phyloP scores from a whole-genome alignment of 2,329 filamentous ascomycete genomes.

The Akanthomyces uredinophilus region DNA sequence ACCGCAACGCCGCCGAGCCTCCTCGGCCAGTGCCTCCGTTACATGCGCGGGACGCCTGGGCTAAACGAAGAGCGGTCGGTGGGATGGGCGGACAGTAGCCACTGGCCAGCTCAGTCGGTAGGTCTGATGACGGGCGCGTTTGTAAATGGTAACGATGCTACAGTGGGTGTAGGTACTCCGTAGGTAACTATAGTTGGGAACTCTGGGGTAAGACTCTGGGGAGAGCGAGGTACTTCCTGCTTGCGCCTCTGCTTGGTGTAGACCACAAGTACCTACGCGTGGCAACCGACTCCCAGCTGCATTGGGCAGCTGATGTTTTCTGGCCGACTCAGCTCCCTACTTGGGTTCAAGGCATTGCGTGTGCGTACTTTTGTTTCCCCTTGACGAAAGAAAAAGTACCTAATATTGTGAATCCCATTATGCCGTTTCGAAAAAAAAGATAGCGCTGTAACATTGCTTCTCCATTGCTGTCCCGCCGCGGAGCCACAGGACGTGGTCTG shows the following conservation, averaged over 20 bases:
- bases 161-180: too few relatives aligned
- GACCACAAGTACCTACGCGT: neutral
- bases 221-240: neutral
- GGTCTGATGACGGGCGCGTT: neutral
- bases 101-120: neutral
- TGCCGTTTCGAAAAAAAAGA: neutral
- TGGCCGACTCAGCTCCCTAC: neutral
- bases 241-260: neutral
- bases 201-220: neutral
- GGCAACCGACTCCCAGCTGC: neutral
- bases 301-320: neutral
- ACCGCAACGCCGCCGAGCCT: neutral
- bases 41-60: neutral
- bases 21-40: neutral
- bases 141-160: neutral
- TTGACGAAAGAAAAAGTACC: neutral
- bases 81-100: neutral
- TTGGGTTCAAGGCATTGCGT: neutral
- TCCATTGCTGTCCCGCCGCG: neutral
- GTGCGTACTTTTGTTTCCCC: neutral
- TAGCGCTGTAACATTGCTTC: neutral
- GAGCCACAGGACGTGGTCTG: slow-evolving; percentile 5
- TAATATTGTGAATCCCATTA: neutral
- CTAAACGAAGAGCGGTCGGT: slow-evolving; percentile 2
- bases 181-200: too few relatives aligned